Base-by-base conservation (phyloP, 108 stramenopile genomes). In the Nannochloropsis gaditana region DNA sequence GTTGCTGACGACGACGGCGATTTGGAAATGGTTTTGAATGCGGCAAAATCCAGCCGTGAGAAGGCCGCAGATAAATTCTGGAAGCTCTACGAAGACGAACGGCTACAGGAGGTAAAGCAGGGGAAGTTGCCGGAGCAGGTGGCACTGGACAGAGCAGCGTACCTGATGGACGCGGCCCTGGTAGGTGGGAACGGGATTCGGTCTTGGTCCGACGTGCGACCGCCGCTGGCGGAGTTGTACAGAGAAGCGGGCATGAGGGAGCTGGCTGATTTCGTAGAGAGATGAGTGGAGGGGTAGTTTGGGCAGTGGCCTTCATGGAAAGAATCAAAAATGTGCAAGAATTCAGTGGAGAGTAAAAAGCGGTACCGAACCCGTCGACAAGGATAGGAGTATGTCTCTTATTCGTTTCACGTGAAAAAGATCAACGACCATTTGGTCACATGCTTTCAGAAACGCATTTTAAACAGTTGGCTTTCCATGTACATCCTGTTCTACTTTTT, bases 131-230 rank as follows among this genome's bases (percentile, higher is more conserved):
- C 59, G n/a, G 59, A 73, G 59, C 59, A 73, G 59, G 59, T 73
- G n/a, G 15, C 59, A n/a, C 8, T 73, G 59, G 59, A 73, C n/a
- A 15, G 59, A n/a, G 59, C 59, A 2, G 59, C 59, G n/a, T 73
- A n/a, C n/a, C n/a, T 73, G 59, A 73, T 73, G 59, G 59, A 73
- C n/a, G 59, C 59, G 15, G 59, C 59, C n/a, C n/a, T 73, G 59
- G 59, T 73, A 6, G 59, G 59, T n/a, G 59, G 19, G 6, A 73
- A 73, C n/a, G 59, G 59, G 59, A 73, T 73, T 2, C 4, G n/a
- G 59, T 15, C 19, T 4, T 73, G 59, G 59, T 15, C 15, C 19
- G 59, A 73, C 19, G 59, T 73, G 59, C 15, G 59, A n/a, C 19
- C 19, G 59, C 6, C 59, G 15, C 59, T 73, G 59, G 59, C 59